These are phyloP conservation scores for Carex myosuroides DNA, from an alignment of 176 grass and related monocot species.

Conservation along the genomic window DNA sequence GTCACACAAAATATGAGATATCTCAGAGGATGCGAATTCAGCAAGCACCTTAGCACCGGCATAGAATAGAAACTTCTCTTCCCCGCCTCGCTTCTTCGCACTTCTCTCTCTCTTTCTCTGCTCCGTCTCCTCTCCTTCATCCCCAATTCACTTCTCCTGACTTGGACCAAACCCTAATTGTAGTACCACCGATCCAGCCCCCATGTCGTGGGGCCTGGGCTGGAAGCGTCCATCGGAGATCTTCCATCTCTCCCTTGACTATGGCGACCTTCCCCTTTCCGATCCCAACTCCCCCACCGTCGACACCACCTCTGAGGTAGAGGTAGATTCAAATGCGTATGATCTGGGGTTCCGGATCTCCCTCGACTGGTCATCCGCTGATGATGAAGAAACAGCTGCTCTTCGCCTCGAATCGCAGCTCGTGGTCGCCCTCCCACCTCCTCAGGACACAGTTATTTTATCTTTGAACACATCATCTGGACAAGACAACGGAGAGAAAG, in stretches of 20 bases:
- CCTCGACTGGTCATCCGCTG: conserved; percentile 68
- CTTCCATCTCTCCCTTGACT: conserved; percentile 95
- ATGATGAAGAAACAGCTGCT: conserved; percentile 83
- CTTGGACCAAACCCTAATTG: conserved; percentile 20
- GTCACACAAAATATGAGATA: no score
- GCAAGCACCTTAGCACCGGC: no score
- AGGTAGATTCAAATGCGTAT: conserved; percentile 18
- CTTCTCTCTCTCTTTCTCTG: not conserved
- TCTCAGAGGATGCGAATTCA: no score
- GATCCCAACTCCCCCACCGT: conserved; percentile 22
- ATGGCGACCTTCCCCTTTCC: conserved; percentile 45
- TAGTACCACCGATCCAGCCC: conserved; percentile 11
- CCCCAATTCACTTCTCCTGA: not conserved
- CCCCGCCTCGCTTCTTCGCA: not conserved
- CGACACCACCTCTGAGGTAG: not conserved
- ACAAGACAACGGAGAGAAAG: conserved; percentile 1
- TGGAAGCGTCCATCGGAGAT: conserved; percentile 97
- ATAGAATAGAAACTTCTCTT: not conserved
- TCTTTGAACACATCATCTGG: conserved; percentile 31
- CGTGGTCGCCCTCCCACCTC: conserved; percentile 76
- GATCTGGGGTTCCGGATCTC: conserved; percentile 80
- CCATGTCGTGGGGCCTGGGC: conserved; percentile 95
- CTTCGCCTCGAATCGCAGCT: conserved; percentile 92
- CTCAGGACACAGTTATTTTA: conserved; percentile 63
- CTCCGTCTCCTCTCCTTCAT: conserved; percentile 12